These are phyloP conservation scores for Malassezia sympodialis DNA, from an alignment of 1,284 basidiomycete genomes.

Conservation along the genomic window DNA sequence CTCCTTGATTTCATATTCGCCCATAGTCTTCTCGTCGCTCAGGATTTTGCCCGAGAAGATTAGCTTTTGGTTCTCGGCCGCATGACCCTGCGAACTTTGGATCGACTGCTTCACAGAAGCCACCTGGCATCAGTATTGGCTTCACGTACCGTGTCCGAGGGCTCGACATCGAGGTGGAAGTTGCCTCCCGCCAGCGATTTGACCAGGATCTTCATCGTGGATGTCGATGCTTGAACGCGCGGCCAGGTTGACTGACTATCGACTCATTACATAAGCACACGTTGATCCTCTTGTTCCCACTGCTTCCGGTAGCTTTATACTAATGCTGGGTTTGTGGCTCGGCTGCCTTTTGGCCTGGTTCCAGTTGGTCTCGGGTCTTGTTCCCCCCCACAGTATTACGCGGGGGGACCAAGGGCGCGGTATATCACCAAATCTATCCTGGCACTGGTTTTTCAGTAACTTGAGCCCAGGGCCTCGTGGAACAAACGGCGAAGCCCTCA, in stretches of 20 bases:
- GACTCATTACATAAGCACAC: neutral
- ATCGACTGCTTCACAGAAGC: constrained; percentile 78
- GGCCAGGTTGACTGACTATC: neutral
- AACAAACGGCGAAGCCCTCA: no score
- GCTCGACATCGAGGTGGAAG: constrained; percentile 43
- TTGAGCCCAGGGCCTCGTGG: neutral
- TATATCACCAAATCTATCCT: neutral
- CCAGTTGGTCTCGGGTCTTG: neutral
- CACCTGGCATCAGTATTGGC: constrained; percentile 47
- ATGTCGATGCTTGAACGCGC: neutral
- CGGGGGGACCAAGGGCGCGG: neutral
- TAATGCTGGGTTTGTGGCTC: neutral
- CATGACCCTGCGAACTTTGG: constrained; percentile 63
- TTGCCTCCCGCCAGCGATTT: constrained; percentile 45
- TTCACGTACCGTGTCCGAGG: constrained; percentile 29
- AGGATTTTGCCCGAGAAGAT: constrained; percentile 96
- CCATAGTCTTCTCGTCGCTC: constrained; percentile 75
- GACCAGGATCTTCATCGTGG: constrained; percentile 43
- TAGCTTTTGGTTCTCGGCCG: constrained; percentile 71
- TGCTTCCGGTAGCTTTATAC: neutral
- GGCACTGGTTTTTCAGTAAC: neutral
- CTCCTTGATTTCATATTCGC: constrained; percentile 84
- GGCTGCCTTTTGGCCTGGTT: neutral
- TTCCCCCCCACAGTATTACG: neutral
- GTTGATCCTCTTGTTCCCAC: neutral